phyloP scores from a whole-genome alignment of 192 early-diverging fungal genomes.

The Paraglomus brasilianum region DNA sequence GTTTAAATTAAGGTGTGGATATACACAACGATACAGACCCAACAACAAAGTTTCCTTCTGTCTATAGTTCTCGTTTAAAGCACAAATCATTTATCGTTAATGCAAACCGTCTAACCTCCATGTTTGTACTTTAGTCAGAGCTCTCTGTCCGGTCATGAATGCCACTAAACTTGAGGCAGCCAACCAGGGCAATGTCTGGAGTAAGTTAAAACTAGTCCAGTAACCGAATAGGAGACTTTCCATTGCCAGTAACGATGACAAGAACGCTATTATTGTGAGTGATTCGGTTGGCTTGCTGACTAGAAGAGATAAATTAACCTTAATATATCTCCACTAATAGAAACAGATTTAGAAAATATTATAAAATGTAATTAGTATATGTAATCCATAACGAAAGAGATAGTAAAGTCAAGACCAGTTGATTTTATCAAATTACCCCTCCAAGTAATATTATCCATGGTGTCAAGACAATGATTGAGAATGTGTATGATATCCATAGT shows the following conservation, averaged over 20 bases:
- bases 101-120: slow-evolving; percentile 22
- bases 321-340: slow-evolving; percentile 39
- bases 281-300: slow-evolving; percentile 4
- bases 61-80: too few species aligned
- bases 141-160: slow-evolving; percentile 43
- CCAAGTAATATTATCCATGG: slow-evolving; percentile 45
- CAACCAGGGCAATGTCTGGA: slow-evolving; percentile 42
- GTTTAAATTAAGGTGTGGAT: too few species aligned
- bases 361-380: not conserved
- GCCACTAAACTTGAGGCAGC: slow-evolving; percentile 34
- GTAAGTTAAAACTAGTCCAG: slow-evolving; percentile 45
- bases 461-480: slow-evolving; percentile 32
- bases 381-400: not conserved
- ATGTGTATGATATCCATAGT: slow-evolving; percentile 33
- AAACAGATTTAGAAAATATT: slow-evolving; percentile 8
- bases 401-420: slow-evolving; percentile 3
- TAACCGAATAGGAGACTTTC: slow-evolving; percentile 46
- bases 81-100: too few species aligned
- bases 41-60: too few species aligned
- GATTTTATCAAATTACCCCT: slow-evolving; percentile 34
- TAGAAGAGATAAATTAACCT: slow-evolving; percentile 34
- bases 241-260: slow-evolving; percentile 36
- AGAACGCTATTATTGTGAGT: slow-evolving; percentile 33
- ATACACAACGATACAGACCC: too few species aligned
- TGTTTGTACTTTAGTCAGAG: slow-evolving; percentile 39